Conservation (phyloP, 768 basidiomycete genomes). For the Tylopilus felleus region DNA sequence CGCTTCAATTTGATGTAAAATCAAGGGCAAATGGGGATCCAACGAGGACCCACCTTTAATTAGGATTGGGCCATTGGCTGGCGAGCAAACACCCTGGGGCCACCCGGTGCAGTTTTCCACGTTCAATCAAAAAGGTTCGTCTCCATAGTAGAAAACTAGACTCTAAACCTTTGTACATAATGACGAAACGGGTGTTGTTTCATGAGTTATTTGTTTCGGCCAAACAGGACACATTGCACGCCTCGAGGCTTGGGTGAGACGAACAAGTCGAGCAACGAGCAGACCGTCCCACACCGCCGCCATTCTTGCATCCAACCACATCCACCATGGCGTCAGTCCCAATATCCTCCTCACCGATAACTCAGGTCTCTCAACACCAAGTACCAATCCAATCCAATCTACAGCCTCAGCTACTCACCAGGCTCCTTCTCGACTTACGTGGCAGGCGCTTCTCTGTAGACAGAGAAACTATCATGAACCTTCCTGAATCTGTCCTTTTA, state of each 20-base stretch:
- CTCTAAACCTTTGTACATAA: too few relatives aligned
- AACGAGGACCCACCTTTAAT: constrained; percentile 6
- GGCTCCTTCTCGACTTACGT: constrained; percentile 88
- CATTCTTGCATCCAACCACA: constrained; percentile 10
- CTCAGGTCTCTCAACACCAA: constrained; percentile 50
- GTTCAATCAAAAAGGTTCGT: not conserved
- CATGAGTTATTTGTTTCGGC: constrained; percentile 29
- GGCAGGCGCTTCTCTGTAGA: constrained; percentile 92
- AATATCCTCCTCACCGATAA: constrained; percentile 53
- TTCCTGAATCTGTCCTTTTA: constrained; percentile 94
- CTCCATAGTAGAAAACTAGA: not conserved
- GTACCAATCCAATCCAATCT: constrained; percentile 64
- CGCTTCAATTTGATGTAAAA: constrained; percentile 12
- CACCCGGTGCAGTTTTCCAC: too few relatives aligned
- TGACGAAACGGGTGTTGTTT: too few relatives aligned
- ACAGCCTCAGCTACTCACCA: constrained; percentile 84
- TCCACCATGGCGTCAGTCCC: constrained; percentile 37
- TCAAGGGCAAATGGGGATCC: constrained; percentile 5
- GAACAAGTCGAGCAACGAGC: constrained; percentile 15
- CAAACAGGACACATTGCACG: constrained; percentile 28
- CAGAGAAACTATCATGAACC: constrained; percentile 95
- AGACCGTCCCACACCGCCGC: constrained; percentile 7
- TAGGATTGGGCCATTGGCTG: not conserved
- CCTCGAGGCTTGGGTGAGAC: constrained; percentile 31
- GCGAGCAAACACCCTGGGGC: not conserved